Conservation (phyloP, 2,329 filamentous ascomycete species). For the Ambrosiella cleistominuta region DNA sequence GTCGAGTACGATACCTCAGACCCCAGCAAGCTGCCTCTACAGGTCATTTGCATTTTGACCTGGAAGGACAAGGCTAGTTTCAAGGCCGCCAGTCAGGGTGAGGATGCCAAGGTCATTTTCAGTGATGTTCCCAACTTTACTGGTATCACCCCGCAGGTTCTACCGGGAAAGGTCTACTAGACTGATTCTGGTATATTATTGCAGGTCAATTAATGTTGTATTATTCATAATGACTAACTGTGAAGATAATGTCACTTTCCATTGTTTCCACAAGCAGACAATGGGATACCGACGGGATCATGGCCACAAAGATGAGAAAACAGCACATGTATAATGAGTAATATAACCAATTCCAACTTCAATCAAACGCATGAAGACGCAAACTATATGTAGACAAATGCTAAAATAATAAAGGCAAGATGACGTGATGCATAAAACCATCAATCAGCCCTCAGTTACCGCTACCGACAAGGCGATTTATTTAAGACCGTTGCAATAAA, state of each 20-base stretch:
- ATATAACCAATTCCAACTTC: too few relatives aligned
- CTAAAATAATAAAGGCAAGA: too few relatives aligned
- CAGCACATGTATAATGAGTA: too few relatives aligned
- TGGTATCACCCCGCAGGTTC: slow-evolving; percentile 12
- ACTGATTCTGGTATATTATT: not conserved
- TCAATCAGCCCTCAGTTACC: too few relatives aligned
- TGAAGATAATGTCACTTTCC: not conserved
- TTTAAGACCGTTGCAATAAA: too few relatives aligned
- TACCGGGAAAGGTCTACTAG: slow-evolving; percentile 7
- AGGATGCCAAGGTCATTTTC: slow-evolving; percentile 16
- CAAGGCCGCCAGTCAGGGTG: slow-evolving; percentile 11
- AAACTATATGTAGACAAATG: too few relatives aligned
- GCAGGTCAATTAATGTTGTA: not conserved
- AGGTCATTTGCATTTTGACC: slow-evolving; percentile 18
- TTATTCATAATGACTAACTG: not conserved
- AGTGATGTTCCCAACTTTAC: slow-evolving; percentile 21
- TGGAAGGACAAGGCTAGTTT: slow-evolving; percentile 18
- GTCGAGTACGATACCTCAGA: slow-evolving; percentile 16
- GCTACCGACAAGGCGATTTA: too few relatives aligned
- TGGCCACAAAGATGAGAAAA: too few relatives aligned
- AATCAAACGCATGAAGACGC: too few relatives aligned
- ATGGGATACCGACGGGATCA: too few relatives aligned
- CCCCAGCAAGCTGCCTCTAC: slow-evolving; percentile 13
- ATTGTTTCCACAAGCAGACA: too few relatives aligned
- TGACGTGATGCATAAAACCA: too few relatives aligned